Evolutionary conservation across 371 early-diverging fungal genomes (phyloP).

Genomic region (Choanephora cucurbitarum): DNA sequence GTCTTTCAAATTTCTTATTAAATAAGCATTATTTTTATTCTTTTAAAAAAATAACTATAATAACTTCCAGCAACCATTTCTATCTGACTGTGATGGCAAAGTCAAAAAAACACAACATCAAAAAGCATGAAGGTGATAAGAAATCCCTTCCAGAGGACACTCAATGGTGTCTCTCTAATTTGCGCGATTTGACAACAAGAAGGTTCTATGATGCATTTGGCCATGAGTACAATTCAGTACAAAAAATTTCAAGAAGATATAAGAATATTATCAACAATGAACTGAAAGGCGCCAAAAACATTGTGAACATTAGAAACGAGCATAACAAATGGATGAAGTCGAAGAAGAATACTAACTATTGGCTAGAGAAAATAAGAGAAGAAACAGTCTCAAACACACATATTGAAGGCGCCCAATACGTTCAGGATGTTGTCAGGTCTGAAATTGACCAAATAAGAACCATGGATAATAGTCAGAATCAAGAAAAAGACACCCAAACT

Average conservation of each 20-base stretch:
- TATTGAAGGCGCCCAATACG: not conserved
- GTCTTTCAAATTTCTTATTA: not conserved
- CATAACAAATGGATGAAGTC: conserved; percentile 1
- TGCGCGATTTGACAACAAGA: conserved; percentile 2
- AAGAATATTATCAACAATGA: conserved; percentile 3
- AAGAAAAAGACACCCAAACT: conserved; percentile 3
- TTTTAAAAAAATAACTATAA: too few species aligned
- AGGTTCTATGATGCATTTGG: conserved; percentile 2
- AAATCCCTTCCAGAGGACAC: conserved; percentile 1
- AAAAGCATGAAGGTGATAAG: not conserved
- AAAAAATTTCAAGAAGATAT: conserved; percentile 3
- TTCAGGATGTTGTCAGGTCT: conserved; percentile 2
- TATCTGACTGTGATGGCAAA: conserved; percentile 1
- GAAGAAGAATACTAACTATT: conserved; percentile 2
- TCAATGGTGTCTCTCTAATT: conserved; percentile 2
- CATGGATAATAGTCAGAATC: conserved; percentile 1
- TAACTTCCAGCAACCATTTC: too few species aligned
- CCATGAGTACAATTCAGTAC: conserved; percentile 3
- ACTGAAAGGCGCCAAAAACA: conserved; percentile 1
- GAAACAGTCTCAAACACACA: conserved; percentile 1
- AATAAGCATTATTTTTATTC: too few species aligned
- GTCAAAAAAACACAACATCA: not conserved
- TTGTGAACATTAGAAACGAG: conserved; percentile 1
- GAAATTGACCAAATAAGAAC: conserved; percentile 1
- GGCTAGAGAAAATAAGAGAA: conserved; percentile 1